These are phyloP conservation scores for Cercophora sp. DNA, from an alignment of 495 filamentous ascomycete species.

Conservation along the genomic window DNA sequence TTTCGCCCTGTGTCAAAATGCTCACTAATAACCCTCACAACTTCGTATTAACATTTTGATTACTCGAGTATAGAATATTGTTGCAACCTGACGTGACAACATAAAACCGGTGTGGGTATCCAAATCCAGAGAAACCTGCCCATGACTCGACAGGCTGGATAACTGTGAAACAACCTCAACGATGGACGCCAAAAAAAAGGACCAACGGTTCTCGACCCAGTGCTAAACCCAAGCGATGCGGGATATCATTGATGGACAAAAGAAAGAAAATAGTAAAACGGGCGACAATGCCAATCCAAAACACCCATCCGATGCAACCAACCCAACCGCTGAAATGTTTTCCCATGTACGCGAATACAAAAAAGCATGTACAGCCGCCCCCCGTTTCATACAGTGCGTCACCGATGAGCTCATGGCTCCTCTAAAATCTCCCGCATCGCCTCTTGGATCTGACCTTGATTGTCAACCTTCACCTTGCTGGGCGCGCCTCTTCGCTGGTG, in stretches of 20 bases:
- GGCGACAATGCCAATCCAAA: constrained; percentile 1
- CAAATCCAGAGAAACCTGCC: too few relatives aligned
- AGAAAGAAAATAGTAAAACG: not conserved
- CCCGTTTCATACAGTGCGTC: not conserved
- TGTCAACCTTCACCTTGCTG: constrained; percentile 39
- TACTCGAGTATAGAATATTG: too few relatives aligned
- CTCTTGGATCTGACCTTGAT: constrained; percentile 34
- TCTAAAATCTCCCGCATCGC: constrained; percentile 41
- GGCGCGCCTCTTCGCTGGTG: constrained; percentile 38
- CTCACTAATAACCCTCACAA: too few relatives aligned
- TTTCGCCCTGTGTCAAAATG: too few relatives aligned
- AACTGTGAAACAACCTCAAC: not conserved
- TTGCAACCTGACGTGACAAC: too few relatives aligned
- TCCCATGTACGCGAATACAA: not conserved
- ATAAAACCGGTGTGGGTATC: too few relatives aligned
- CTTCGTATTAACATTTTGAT: too few relatives aligned
- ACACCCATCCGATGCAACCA: not conserved
- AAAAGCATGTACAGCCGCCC: not conserved
- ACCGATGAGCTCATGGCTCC: too few relatives aligned
- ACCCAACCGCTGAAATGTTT: not conserved
- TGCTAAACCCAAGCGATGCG: constrained; percentile 1
- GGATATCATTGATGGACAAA: constrained; percentile 6
- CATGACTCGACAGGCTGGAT: too few relatives aligned
- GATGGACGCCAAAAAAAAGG: not conserved
- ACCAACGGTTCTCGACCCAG: not conserved